Percentiles rank a stretch among this genome's conserved stretches.
These are phyloP conservation scores for Scleromitrula shiraiana DNA, from an alignment of 2,329 filamentous ascomycete species.

Conservation along the genomic window DNA sequence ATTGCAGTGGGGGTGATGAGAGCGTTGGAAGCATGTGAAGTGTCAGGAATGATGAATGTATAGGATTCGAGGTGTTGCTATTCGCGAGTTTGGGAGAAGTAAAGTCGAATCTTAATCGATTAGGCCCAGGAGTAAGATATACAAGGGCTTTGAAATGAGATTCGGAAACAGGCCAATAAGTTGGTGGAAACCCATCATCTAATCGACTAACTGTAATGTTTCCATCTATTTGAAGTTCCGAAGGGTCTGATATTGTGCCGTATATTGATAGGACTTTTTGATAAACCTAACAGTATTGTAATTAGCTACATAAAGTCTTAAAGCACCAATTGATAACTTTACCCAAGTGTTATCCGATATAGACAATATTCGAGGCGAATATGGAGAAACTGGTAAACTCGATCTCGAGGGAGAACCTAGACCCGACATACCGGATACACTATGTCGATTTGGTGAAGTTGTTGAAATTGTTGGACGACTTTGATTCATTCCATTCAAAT, in stretches of 20 bases:
- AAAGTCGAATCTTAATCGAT: constrained; percentile 83
- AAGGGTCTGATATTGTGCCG: constrained; percentile 70
- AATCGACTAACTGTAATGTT: constrained; percentile 70
- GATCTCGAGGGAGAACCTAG: constrained; percentile 48
- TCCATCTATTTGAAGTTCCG: constrained; percentile 65
- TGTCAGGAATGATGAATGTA: constrained; percentile 72
- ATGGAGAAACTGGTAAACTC: constrained; percentile 61
- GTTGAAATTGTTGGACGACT: constrained; percentile 37
- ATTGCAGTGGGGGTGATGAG: constrained; percentile 73
- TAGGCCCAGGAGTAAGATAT: constrained; percentile 85
- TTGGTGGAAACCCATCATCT: constrained; percentile 77
- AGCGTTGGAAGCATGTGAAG: constrained; percentile 80
- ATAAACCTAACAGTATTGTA: constrained; percentile 57
- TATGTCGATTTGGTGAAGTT: constrained; percentile 47
- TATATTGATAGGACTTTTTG: constrained; percentile 81
- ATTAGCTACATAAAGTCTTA: neutral
- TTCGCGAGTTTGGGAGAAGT: constrained; percentile 71
- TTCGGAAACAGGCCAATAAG: constrained; percentile 78
- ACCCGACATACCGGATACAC: constrained; percentile 56
- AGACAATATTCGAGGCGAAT: constrained; percentile 72
- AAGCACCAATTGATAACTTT: constrained; percentile 17
- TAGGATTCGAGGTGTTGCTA: constrained; percentile 54
- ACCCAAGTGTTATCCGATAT: constrained; percentile 80
- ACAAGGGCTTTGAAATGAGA: constrained; percentile 89
- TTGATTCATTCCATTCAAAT: constrained; percentile 50